Evolutionary conservation across 1,284 basidiomycete genomes (phyloP).

Genomic region (Amylostereum chailletii): DNA sequence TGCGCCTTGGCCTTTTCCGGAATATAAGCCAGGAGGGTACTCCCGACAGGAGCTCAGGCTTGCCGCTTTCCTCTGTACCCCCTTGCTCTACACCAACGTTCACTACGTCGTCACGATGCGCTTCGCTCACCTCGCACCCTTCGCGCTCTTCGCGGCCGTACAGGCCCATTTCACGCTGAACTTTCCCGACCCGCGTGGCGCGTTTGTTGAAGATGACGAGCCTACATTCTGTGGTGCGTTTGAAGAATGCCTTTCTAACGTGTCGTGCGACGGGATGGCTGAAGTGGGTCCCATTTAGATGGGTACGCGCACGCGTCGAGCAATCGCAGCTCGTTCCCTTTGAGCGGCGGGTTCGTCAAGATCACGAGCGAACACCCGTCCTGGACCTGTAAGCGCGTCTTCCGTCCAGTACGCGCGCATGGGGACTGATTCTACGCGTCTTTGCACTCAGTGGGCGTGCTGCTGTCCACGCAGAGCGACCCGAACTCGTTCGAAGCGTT

Average conservation of each 20-base stretch:
- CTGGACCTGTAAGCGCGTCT: slow-evolving; percentile 38
- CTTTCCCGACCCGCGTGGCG: slow-evolving; percentile 54
- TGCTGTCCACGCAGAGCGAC: slow-evolving; percentile 46
- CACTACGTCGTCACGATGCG: no score
- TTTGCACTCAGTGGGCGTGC: slow-evolving; percentile 33
- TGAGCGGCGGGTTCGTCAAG: slow-evolving; percentile 43
- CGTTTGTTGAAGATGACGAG: slow-evolving; percentile 50
- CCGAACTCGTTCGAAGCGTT: slow-evolving; percentile 57
- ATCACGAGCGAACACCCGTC: slow-evolving; percentile 50
- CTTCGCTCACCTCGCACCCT: no score
- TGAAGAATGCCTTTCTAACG: neutral
- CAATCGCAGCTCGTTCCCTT: slow-evolving; percentile 55
- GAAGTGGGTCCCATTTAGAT: slow-evolving; percentile 26
- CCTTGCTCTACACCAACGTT: no score
- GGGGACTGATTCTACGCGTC: no score
- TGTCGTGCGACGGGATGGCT: no score
- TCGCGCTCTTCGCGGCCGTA: slow-evolving; percentile 22
- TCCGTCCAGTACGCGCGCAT: no score
- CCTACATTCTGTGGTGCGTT: slow-evolving; percentile 43
- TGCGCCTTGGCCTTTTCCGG: no score
- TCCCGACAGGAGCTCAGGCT: no score
- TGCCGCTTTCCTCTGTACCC: no score
- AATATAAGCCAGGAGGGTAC: no score
- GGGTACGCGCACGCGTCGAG: slow-evolving; percentile 34
- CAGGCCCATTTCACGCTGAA: slow-evolving; percentile 65